Evolutionary conservation across 2,329 filamentous ascomycete genomes (phyloP).

Genomic region (Venturia effusa): DNA sequence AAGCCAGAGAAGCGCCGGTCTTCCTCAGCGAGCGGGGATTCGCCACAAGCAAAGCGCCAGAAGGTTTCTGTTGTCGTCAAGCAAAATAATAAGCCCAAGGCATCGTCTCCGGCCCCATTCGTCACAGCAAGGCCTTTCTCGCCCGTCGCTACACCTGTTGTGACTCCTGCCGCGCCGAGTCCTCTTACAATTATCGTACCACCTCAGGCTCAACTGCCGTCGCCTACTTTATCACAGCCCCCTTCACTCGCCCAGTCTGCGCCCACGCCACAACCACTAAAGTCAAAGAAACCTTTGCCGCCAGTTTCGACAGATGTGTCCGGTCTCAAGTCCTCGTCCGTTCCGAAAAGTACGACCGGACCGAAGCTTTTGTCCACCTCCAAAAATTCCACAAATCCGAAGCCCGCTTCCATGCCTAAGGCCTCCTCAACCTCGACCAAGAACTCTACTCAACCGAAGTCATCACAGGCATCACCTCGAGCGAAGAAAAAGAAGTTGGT

Average conservation of each 20-base stretch:
- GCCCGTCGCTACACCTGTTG: not conserved
- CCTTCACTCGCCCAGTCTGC: not conserved
- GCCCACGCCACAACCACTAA: not conserved
- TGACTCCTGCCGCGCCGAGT: not conserved
- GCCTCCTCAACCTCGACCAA: not conserved
- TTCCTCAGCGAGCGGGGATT: not conserved
- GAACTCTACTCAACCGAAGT: not conserved
- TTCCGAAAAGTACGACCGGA: not conserved
- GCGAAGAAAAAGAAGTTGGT: not conserved
- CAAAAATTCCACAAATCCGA: not conserved
- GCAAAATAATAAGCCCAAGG: not conserved
- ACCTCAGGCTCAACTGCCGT: slow-evolving; percentile 1
- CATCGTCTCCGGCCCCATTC: not conserved
- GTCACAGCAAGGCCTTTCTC: not conserved
- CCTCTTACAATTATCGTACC: not conserved
- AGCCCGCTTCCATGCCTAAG: not conserved
- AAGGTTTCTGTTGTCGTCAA: not conserved
- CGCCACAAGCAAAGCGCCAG: slow-evolving; percentile 10
- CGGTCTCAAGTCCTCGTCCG: not conserved
- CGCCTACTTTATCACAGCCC: slow-evolving; percentile 5
- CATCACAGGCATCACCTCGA: not conserved
- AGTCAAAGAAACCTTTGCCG: not conserved
- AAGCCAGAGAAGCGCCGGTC: slow-evolving; percentile 5
- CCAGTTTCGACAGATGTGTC: not conserved
- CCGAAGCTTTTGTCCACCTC: not conserved